Conservation (phyloP, 2,329 filamentous ascomycete species). For the Sphaerulina vaccinii region DNA sequence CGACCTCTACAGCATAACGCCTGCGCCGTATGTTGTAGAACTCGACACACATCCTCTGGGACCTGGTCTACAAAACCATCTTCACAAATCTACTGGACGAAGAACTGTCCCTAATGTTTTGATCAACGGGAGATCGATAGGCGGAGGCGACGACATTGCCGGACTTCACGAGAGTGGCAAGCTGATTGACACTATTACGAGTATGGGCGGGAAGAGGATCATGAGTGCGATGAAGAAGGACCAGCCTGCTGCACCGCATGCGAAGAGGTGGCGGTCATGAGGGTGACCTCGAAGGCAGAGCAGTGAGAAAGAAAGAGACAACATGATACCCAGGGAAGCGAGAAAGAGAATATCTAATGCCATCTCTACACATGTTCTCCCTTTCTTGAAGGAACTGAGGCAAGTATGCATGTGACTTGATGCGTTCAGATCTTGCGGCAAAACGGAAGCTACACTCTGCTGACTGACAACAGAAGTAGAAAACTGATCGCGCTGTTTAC, state of each 20-base stretch:
- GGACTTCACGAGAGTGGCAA: conserved; percentile 61
- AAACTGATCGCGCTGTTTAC: no score
- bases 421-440: no score
- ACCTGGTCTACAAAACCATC: conserved; percentile 63
- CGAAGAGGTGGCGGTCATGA: background rate
- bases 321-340: background rate
- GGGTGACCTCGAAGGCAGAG: background rate
- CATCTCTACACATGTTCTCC: no score
- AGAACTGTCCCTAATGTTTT: conserved; percentile 90
- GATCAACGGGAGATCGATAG: conserved; percentile 82
- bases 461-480: no score
- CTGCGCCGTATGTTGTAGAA: conserved; percentile 83
- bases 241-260: background rate
- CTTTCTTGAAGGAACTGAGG: no score
- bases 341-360: no score
- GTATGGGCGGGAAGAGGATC: conserved; percentile 69
- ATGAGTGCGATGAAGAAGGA: conserved; percentile 32
- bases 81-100: conserved; percentile 73
- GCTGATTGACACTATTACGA: conserved; percentile 69
- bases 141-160: conserved; percentile 82
- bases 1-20: conserved; percentile 78
- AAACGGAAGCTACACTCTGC: no score
- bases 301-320: background rate
- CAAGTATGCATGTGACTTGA: no score
- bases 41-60: conserved; percentile 81